Base-by-base conservation (phyloP, 2,329 filamentous ascomycete species). In the Penicillium sp. region DNA sequence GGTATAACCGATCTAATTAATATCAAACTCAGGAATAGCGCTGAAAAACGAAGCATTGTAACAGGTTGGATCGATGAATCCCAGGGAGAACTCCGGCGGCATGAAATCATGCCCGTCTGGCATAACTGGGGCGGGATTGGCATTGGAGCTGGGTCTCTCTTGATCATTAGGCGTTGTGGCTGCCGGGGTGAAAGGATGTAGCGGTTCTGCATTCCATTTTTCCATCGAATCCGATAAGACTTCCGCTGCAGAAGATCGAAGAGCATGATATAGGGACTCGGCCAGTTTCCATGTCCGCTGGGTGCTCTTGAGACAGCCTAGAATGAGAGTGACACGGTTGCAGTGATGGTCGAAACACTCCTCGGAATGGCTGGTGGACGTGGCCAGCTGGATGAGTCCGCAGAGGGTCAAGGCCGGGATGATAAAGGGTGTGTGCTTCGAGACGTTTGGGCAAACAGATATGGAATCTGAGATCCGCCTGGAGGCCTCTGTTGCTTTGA, bases 261-360 rank as follows among this genome's bases (percentile, higher is more conserved):
- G 53, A 42, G 62, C 59, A 8, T 63, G 63, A 29, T 71, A 70
- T 1, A 71, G 64, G 20, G 61, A 53, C 32, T 68, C 62, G 4
- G 69, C 70, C 4, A 73, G 54, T 37, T 58, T 55, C 71, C 71
- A 73, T 7, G 62, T 73, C 8, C 63, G 59, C 18, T 64, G 66
- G 16, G 67, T 63, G 20, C 62, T 66, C 46, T 73, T 73, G 24
- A 74, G 54, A 42, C 70, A 72, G 1, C 72, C 72, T 7, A 74
- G 65, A 7, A 73, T 66, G 3, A 74, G 65, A 10, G 68, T 68
- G 3, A 74, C 69, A n/a, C 72, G 67, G 43, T 74, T 74, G 26
- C 66, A 70, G 45, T 74, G 72, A 32, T 74, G 72, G 29, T 74
- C 72, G n/a, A 69, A 70, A 43, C 72, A 74, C n/a, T 73, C 71